A percentile compares a stretch with the other conserved stretches of the same genome.
Conservation (phyloP, 164 flowering plant genomes). For the grape (Vitis vinifera) region ASM3070453v1 NC_081809.1:2991501-2992000, state of each 20-base stretch:
- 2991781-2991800: slow-evolving; percentile 11
- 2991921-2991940: neutral
- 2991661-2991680: slow-evolving; percentile 19
- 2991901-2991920: slow-evolving; percentile 11
- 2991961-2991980: too few relatives aligned
- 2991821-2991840: slow-evolving; percentile 23
- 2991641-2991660: slow-evolving; percentile 16
- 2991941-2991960: too few relatives aligned
- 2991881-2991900: slow-evolving; percentile 13
- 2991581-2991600: neutral
- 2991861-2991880: slow-evolving; percentile 17
- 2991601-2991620: neutral
- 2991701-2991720: neutral
- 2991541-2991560: slow-evolving; percentile 6
- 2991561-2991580: neutral
- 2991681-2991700: neutral
- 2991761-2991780: slow-evolving; percentile 16
- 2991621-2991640: slow-evolving; percentile 18
- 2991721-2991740: neutral
- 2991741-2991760: neutral
- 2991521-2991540: slow-evolving; percentile 17
- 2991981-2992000: neutral
- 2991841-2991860: slow-evolving; percentile 20
- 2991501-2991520: slow-evolving; percentile 15
- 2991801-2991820: slow-evolving; percentile 8